Evolutionary conservation across 805 yeast species (phyloP), one percentile per base, ranked within the genome.

Genomic region (Sugiyamaella smithiae): DNA sequence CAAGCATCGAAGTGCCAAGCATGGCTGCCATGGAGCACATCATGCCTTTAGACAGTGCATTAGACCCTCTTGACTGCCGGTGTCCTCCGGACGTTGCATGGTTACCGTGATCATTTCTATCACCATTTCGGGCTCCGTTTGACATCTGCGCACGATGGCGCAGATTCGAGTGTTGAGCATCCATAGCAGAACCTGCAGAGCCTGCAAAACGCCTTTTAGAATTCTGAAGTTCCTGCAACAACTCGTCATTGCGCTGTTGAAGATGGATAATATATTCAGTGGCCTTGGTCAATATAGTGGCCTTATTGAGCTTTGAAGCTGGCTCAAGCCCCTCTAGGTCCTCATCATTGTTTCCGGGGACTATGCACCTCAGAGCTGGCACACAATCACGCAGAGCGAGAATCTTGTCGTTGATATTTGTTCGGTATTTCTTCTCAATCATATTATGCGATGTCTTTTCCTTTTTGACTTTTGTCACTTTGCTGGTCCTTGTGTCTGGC

Each of bases 381-480:
- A 87, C 95, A 2, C 88, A 84, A 57, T 85, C 85, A 60, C 88
- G 72, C 26, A 86, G 73, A 38, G 82, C 84, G 28, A 77, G 56
- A 41, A 86, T 85, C 63, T 82, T 84, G 46, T 83, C 72, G 59
- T 85, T 86, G 56, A 86, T 84, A 60, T 86, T 85, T 17, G 86
- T 82, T 57, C 95, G 67, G 66, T 87, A 87, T 60, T 84, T 82
- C 67, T 85, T 85, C 62, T 87, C 95, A 56, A 86, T 82, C 73
- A 84, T 80, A 60, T 85, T 86, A 67, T 86, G 95, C 5, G 87
- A 76, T 1, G 82, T 73, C 65, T 83, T 76, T 48, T 76, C 66
- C 57, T 66, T 66, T 50, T 58, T 61, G 9, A 64, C 65, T 50
- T 65, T 65, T 12, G 53, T 40, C 32, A 65, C 56, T 50, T 58